phyloP scores from a whole-genome alignment of 768 basidiomycete genomes.

The Nidularia pulvinata region DNA sequence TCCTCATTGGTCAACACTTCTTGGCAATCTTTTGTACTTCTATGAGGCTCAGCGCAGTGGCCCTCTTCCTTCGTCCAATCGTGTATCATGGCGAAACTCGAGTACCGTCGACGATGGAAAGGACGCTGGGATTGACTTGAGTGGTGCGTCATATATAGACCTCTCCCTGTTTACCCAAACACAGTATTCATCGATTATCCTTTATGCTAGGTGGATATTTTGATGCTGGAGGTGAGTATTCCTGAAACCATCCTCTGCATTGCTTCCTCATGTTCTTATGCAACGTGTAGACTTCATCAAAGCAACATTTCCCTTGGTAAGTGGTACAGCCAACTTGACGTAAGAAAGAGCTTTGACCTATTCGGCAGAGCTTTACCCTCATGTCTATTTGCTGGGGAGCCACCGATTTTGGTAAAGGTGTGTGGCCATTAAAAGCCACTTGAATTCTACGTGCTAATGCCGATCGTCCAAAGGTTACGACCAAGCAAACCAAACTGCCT shows the following conservation, averaged over 20 bases:
- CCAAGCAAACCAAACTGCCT: constrained; percentile 81
- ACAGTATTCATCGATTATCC: neutral
- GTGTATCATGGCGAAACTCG: constrained; percentile 88
- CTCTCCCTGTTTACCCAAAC: neutral
- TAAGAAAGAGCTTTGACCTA: neutral
- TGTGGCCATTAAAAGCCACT: neutral
- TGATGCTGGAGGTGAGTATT: constrained; percentile 80
- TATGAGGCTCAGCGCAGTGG: constrained; percentile 94
- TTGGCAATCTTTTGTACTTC: constrained; percentile 84
- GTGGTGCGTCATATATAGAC: constrained; percentile 34
- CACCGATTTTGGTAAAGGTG: constrained; percentile 79
- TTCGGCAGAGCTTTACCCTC: constrained; percentile 70
- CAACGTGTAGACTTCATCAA: constrained; percentile 76
- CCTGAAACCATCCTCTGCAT: neutral
- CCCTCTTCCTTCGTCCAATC: constrained; percentile 59
- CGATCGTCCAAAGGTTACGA: constrained; percentile 62
- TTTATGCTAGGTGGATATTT: constrained; percentile 68
- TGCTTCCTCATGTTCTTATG: neutral
- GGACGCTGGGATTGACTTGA: constrained; percentile 73
- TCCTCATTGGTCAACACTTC: constrained; percentile 77
- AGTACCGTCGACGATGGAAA: constrained; percentile 77
- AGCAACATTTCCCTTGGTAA: constrained; percentile 80
- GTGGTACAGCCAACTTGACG: constrained; percentile 9
- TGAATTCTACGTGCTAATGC: constrained; percentile 1
- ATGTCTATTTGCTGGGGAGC: constrained; percentile 94